A percentile compares a stretch with the other conserved stretches of the same genome.
Conservation (phyloP, 2,329 filamentous ascomycete species). For the Alternaria solani region DNA sequence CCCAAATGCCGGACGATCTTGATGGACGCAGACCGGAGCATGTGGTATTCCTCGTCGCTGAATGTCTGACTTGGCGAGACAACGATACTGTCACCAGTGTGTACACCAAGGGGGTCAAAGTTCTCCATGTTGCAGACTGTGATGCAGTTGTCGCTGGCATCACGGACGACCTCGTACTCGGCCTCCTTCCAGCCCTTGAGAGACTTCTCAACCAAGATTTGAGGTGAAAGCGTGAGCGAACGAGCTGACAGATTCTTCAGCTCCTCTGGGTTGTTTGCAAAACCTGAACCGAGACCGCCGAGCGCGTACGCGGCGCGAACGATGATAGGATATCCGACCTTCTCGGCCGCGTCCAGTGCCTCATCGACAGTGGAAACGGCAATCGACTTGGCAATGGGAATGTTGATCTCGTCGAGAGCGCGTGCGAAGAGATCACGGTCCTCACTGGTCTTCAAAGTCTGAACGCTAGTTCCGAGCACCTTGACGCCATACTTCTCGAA, state of each 20-base stretch:
- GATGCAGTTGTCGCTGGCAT: slow-evolving; percentile 98
- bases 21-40: slow-evolving; percentile 96
- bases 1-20: slow-evolving; percentile 98
- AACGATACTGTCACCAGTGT: slow-evolving; percentile 98
- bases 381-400: slow-evolving; percentile 95
- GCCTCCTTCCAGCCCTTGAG: slow-evolving; percentile 99
- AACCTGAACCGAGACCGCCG: slow-evolving; percentile 94
- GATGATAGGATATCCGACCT: slow-evolving; percentile 95
- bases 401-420: slow-evolving; percentile 95
- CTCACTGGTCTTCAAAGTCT: slow-evolving; percentile 92
- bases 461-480: slow-evolving; percentile 93
- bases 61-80: slow-evolving; percentile 96
- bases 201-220: slow-evolving; percentile 98
- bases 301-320: slow-evolving; percentile 96
- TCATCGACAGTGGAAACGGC: slow-evolving; percentile 92
- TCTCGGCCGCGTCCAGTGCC: slow-evolving; percentile 83
- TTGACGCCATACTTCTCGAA: slow-evolving; percentile 96
- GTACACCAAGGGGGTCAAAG: slow-evolving; percentile 96
- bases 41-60: slow-evolving; percentile 98
- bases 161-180: slow-evolving; percentile 97
- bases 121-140: slow-evolving; percentile 99
- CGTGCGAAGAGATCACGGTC: slow-evolving; percentile 96
- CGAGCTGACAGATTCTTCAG: slow-evolving; percentile 91
- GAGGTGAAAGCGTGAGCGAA: slow-evolving; percentile 90
- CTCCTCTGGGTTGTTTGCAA: slow-evolving; percentile 93